Base-by-base conservation (phyloP, 768 basidiomycete genomes). In the Mycena vulgaris region DNA sequence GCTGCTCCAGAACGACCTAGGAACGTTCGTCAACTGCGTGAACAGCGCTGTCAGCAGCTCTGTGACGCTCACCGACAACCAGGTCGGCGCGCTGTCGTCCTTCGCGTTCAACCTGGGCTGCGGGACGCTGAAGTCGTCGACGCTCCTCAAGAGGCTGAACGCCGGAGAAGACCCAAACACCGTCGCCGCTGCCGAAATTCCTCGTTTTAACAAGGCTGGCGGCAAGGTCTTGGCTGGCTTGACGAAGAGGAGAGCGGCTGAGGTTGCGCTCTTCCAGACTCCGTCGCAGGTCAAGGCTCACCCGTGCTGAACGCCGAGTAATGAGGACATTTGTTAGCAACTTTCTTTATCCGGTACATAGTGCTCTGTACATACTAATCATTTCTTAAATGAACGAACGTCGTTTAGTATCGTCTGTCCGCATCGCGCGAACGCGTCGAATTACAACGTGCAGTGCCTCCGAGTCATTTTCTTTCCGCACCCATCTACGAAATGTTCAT, bases 81-180 rank as follows among this genome's bases (percentile, higher is more conserved):
- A 80, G 52, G 64, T 80, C 64, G 79, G 79, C 51, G 79, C 79
- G 6, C 62, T 80, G 33, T 73, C 74, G 40, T 66, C 76, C 14
- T 78, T 75, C 67, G 66, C 77, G 60, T 80, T 80, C 64, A 80
- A 80, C 66, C 53, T 78, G 17, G 78, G 79, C 23, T 80, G 79
- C 55, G 74, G 65, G 10, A 74, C 75, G 59, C 69, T 78, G 13
- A 63, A 76, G 64, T 60, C 61, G 37, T 79, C 78, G 58, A 80
- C 78, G 9, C 58, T 80, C 62, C n/a, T 80, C 58, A 77, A 75
- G 66, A 70, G 77, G 48, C 53, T 80, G 64, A 80, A 80, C 37
- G 64, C 48, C 3, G 78, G 78, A 6, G 77, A 80, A 69, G 71
- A 77, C 28, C 78, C 79, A 10, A 77, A 80, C 39, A 78, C 79